phyloP scores from a whole-genome alignment of 495 filamentous ascomycete species.

The Lentithecium fluviatile region DNA sequence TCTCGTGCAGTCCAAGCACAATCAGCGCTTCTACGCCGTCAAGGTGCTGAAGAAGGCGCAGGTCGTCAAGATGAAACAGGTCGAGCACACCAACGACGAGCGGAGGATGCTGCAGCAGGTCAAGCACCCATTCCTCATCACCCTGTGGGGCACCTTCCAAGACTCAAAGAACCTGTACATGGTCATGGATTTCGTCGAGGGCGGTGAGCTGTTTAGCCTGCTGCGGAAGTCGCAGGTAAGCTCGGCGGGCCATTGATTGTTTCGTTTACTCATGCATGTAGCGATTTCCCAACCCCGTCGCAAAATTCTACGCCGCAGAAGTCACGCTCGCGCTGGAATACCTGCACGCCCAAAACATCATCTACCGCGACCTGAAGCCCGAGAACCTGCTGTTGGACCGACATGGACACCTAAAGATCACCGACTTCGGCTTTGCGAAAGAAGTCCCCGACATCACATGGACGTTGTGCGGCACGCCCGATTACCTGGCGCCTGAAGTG shows the following conservation, averaged over 20 bases:
- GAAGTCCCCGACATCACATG: conserved; percentile 98
- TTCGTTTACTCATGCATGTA: conserved; percentile 41
- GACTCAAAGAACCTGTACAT: conserved; percentile 95
- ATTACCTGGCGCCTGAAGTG: conserved; percentile 96
- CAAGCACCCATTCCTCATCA: conserved; percentile 95
- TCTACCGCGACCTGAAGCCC: conserved; percentile 96
- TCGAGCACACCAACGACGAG: conserved; percentile 98
- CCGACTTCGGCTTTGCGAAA: conserved; percentile 98
- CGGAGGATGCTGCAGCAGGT: conserved; percentile 90
- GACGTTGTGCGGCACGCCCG: conserved; percentile 98
- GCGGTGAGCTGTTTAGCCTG: conserved; percentile 93
- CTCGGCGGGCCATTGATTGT: conserved; percentile 18
- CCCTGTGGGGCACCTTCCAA: conserved; percentile 97
- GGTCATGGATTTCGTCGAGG: conserved; percentile 99
- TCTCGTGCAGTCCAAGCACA: conserved; percentile 93
- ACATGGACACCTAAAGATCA: conserved; percentile 97
- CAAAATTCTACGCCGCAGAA: conserved; percentile 98
- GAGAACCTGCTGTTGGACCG: conserved; percentile 94
- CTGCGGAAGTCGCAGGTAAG: conserved; percentile 94
- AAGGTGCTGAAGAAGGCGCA: conserved; percentile 98
- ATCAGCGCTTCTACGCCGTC: conserved; percentile 94
- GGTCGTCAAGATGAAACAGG: conserved; percentile 99
- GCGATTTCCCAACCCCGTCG: conserved; percentile 98
- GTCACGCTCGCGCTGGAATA: conserved; percentile 95
- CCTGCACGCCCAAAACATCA: conserved; percentile 90